These are phyloP conservation scores for Mycena capillaripes DNA, from an alignment of 768 basidiomycete species.

Conservation along the genomic window DNA sequence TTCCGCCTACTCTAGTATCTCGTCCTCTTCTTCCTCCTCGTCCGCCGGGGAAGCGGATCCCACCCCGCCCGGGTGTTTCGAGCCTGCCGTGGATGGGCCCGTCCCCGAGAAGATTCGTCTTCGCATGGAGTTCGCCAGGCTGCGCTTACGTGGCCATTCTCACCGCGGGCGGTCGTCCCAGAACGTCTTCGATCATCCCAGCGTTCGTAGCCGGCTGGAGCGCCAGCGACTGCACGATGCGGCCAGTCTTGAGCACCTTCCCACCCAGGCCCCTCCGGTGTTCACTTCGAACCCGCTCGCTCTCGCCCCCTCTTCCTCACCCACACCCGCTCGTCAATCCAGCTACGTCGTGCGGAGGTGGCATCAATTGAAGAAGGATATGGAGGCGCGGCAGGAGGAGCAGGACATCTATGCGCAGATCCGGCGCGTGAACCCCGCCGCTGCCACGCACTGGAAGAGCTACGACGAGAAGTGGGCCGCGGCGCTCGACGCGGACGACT, in stretches of 20 bases:
- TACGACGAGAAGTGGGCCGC: constrained; percentile 12
- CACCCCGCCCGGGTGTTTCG: background rate
- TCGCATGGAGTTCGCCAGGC: constrained; percentile 7
- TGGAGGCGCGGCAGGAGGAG: background rate
- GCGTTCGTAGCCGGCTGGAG: background rate
- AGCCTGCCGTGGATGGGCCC: background rate
- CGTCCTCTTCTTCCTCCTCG: constrained; percentile 1
- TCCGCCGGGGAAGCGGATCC: background rate
- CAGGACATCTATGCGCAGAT: background rate
- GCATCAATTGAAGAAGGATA: background rate
- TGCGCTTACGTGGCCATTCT: constrained; percentile 2
- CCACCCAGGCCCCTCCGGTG: constrained; percentile 2
- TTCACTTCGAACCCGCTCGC: background rate
- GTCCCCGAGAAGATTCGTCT: background rate
- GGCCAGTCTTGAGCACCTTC: background rate
- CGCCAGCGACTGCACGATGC: constrained; percentile 4
- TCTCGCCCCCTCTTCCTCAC: background rate
- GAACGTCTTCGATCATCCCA: background rate
- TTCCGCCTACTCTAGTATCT: background rate
- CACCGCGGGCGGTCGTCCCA: background rate
- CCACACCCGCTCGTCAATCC: background rate
- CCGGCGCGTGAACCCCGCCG: background rate
- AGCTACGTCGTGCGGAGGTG: constrained; percentile 7
- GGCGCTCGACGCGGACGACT: background rate
- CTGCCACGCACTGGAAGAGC: background rate